A percentile compares a stretch with the other conserved stretches of the same genome.
phyloP scores from a whole-genome alignment of 176 grass and related monocot genomes.

The Eleusine indica region DNA sequence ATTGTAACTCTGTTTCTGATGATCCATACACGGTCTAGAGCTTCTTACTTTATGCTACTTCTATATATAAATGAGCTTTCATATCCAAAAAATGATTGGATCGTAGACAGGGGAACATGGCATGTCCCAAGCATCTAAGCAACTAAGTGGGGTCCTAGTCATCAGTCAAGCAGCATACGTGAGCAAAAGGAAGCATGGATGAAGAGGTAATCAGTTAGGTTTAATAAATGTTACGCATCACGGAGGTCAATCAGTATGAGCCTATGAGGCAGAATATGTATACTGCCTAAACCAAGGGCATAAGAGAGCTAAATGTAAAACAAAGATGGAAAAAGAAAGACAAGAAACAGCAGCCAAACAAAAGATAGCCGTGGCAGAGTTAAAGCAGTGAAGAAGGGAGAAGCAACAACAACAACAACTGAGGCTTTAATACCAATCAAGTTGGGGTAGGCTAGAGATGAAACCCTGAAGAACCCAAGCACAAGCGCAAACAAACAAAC shows the following conservation, averaged over 20 bases:
- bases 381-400: background rate
- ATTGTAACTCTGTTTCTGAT: constrained; percentile 9
- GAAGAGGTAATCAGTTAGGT: background rate
- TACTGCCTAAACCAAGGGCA: background rate
- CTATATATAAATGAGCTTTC: background rate
- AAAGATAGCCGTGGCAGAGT: background rate
- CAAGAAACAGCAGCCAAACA: background rate
- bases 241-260: constrained; percentile 5
- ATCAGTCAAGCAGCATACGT: background rate
- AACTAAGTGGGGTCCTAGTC: background rate
- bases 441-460: no score
- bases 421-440: no score
- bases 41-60: background rate
- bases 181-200: background rate
- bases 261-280: background rate
- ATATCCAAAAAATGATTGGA: constrained; percentile 14
- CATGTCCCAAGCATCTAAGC: background rate
- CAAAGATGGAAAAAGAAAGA: background rate
- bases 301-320: background rate
- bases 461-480: no score
- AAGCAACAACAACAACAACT: no score
- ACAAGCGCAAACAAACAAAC: no score
- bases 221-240: background rate
- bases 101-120: background rate
- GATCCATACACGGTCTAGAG: background rate